Evolutionary conservation across 2,329 filamentous ascomycete genomes (phyloP).

Genomic region (Beauveria caledonica): DNA sequence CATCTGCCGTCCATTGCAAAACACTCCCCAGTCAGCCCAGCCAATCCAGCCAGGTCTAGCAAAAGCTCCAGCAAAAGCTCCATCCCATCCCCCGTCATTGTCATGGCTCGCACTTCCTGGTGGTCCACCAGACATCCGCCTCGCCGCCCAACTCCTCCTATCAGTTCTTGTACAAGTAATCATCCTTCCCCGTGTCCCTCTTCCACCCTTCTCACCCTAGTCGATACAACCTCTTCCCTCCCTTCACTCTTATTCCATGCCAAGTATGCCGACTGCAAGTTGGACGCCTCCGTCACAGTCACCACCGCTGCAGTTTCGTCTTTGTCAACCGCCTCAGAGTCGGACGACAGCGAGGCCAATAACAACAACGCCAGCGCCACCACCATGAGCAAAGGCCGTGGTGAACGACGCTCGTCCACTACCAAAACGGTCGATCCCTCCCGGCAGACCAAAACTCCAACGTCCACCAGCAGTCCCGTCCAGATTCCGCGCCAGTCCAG

Average conservation of each 20-base stretch:
- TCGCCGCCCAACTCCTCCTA: neutral
- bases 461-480: constrained; percentile 2
- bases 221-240: neutral
- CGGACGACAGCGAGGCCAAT: neutral
- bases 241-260: neutral
- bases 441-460: neutral
- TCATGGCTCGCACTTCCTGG: constrained; percentile 1
- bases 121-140: neutral
- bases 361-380: neutral
- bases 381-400: constrained; percentile 10
- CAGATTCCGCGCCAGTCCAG: constrained; percentile 8
- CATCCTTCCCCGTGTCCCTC: neutral
- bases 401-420: constrained; percentile 1
- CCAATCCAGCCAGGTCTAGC: neutral
- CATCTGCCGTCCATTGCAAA: neutral
- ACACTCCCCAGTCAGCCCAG: neutral
- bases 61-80: neutral
- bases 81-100: neutral
- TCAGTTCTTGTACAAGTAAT: constrained; percentile 1
- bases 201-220: neutral
- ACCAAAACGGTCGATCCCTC: neutral
- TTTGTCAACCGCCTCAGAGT: neutral
- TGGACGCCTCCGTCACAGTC: neutral
- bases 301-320: constrained; percentile 1
- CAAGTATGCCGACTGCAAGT: constrained; percentile 15